Percentiles rank a stretch among this genome's conserved stretches.
These are phyloP conservation scores for Colletotrichum destructivum DNA, from an alignment of 2,329 filamentous ascomycete genomes.

Conservation along the genomic window DNA sequence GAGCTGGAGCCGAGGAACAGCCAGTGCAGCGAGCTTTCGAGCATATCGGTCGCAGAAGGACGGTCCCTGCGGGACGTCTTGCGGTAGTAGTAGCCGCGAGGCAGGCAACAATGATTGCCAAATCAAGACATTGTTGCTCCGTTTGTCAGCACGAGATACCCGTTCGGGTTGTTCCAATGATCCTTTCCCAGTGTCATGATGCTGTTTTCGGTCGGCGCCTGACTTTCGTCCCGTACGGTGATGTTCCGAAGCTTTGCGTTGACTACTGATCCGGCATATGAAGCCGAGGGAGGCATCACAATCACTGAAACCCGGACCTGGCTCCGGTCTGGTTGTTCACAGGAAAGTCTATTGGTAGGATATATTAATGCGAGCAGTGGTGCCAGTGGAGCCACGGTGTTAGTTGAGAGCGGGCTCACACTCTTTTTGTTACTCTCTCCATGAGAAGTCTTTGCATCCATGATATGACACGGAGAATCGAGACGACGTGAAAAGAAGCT, in stretches of 20 bases:
- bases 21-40: background rate
- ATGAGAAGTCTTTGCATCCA: background rate
- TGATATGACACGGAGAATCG: background rate
- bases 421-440: background rate
- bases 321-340: slow-evolving; percentile 15
- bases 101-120: slow-evolving; percentile 8
- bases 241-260: background rate
- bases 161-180: background rate
- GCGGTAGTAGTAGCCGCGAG: background rate
- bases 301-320: slow-evolving; percentile 11
- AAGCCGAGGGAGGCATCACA: background rate
- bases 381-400: background rate
- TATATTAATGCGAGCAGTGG: background rate
- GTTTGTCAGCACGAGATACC: background rate
- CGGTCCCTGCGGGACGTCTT: slow-evolving; percentile 23
- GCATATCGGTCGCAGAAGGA: slow-evolving; percentile 26
- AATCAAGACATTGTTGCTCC: slow-evolving; percentile 5
- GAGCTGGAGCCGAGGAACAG: slow-evolving; percentile 13
- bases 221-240: background rate
- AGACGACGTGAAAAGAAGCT: background rate
- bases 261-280: background rate
- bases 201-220: slow-evolving; percentile 7
- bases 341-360: background rate
- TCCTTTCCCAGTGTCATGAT: background rate
- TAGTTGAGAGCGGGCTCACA: too few species aligned